phyloP scores from a whole-genome alignment of 2,329 filamentous ascomycete genomes.

The Coccinonectria pachysandricola region DNA sequence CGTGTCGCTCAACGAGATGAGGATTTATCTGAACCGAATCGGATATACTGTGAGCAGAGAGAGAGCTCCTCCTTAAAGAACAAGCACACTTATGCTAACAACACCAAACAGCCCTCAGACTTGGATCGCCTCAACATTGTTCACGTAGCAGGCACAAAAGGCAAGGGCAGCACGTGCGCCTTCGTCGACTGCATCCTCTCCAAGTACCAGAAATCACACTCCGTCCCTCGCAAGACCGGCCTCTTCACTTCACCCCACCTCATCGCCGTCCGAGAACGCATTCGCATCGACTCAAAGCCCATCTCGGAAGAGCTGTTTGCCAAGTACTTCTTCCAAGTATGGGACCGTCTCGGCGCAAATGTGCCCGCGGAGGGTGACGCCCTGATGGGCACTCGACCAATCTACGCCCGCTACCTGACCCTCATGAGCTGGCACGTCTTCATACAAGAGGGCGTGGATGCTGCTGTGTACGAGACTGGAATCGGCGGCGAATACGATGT shows the following conservation, averaged over 20 bases:
- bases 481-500: conserved; percentile 60
- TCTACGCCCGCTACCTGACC: conserved; percentile 53
- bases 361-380: conserved; percentile 21
- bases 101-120: conserved; percentile 30
- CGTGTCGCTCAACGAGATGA: conserved; percentile 65
- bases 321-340: conserved; percentile 58
- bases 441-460: conserved; percentile 50
- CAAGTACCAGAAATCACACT: conserved; percentile 30
- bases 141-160: conserved; percentile 67
- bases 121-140: conserved; percentile 54
- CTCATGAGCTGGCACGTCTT: conserved; percentile 60
- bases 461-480: conserved; percentile 56
- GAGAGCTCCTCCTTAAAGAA: background rate
- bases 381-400: conserved; percentile 34
- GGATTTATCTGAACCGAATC: conserved; percentile 63
- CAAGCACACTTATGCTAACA: too few species aligned
- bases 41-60: conserved; percentile 52
- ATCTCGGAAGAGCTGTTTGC: conserved; percentile 50
- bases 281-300: conserved; percentile 49
- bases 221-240: conserved; percentile 38
- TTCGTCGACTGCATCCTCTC: conserved; percentile 54
- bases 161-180: conserved; percentile 64
- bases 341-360: conserved; percentile 41
- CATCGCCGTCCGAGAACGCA: conserved; percentile 56
- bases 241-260: conserved; percentile 63